These are phyloP conservation scores for Diutina pseudorugosa DNA, from an alignment of 1,139 yeast genomes.

Conservation along the genomic window DNA sequence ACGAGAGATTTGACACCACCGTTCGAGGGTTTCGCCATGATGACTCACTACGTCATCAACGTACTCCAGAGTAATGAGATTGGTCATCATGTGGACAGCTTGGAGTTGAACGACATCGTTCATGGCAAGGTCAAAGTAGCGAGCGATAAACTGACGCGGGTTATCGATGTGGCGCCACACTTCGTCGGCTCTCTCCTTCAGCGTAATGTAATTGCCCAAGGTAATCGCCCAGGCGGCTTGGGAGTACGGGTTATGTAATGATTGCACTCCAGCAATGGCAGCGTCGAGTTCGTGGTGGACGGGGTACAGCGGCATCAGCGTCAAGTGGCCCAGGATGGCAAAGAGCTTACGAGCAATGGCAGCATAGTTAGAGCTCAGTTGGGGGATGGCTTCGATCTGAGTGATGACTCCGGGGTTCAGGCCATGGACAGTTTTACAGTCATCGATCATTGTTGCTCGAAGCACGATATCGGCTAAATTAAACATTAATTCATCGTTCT, in stretches of 20 bases:
- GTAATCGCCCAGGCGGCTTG: constrained; percentile 1
- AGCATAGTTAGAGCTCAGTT: background rate
- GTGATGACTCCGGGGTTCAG: background rate
- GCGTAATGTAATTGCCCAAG: background rate
- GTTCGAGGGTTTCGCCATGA: background rate
- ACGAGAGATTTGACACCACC: background rate
- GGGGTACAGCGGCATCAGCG: constrained; percentile 1
- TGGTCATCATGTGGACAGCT: constrained; percentile 3
- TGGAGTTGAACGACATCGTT: constrained; percentile 3
- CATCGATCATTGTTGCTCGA: background rate
- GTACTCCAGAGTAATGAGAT: background rate
- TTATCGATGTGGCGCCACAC: background rate
- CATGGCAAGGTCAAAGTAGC: background rate
- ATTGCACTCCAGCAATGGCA: background rate
- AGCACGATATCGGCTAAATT: background rate
- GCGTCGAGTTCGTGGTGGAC: background rate
- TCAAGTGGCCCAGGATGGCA: background rate
- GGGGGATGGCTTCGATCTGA: background rate
- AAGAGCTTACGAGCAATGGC: background rate
- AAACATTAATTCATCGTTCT: background rate
- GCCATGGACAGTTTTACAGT: background rate
- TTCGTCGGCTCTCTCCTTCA: background rate
- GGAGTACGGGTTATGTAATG: background rate
- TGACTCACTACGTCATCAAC: background rate
- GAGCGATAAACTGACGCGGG: background rate